Evolutionary conservation across 805 yeast genomes (phyloP), one percentile per base, ranked within the genome.

Genomic region (Teunomyces pallodes): DNA sequence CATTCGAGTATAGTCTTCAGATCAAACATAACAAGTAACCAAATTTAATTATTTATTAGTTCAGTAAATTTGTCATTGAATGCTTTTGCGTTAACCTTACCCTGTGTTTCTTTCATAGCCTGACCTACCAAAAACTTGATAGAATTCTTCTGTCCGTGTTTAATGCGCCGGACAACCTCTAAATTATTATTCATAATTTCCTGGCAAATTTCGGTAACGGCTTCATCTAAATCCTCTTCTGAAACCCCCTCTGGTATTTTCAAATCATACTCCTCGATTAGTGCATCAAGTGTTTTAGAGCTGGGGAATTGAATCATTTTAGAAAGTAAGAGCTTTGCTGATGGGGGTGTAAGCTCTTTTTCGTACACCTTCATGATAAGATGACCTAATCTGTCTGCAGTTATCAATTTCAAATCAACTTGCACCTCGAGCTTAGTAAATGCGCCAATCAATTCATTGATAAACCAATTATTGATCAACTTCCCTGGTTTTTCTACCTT

Each of bases 71-170:
- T 65, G 24, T 46, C 45, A 16, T 60, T 62, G 30, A 59, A 68
- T 54, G 29, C 54, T 42, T 52, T 64, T 10, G 77, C 76, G 53
- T 53, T 65, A 26, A 78, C 70, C 50, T 70, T 77, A 3, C 97
- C 97, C 54, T 83, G 86, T 1, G 89, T 80, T 47, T 76, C 70
- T 57, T 82, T 81, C 96, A 94, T 89, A 14, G 90, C 95, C 60
- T 80, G 81, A 0, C 97, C 98, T 3, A 94, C 77, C 47, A 94
- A 70, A 58, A 74, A 88, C 57, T 90, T 87, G n/a, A 92, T 57
- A 9, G 90, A 81, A 31, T 79, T 80, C 53, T 80, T 81, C 46
- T 83, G 83, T 2, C 90, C 91, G 0, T 67, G 57, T 17, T 62
- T 61, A 26, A 90, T 75, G 44, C 79, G 80, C 14, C 71, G 66